Evolutionary conservation across 805 yeast genomes (phyloP).

Genomic region (Candida boleticola): DNA sequence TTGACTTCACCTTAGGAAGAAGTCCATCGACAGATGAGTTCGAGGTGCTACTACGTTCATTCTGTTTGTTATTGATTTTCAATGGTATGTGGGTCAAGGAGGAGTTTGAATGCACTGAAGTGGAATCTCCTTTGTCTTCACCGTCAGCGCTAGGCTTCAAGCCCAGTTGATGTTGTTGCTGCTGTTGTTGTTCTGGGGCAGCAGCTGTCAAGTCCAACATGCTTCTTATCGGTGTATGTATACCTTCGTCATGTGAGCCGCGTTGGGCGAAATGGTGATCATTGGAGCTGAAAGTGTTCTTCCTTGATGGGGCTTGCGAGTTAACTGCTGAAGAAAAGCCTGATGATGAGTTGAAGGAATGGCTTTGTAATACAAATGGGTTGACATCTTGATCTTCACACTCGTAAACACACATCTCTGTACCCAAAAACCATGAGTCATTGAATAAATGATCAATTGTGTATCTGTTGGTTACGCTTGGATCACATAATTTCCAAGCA

Average conservation of each 20-base stretch:
- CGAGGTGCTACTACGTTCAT: conserved; percentile 1
- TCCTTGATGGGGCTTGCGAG: conserved; percentile 32
- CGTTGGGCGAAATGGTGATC: conserved; percentile 5
- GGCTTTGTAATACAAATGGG: conserved; percentile 26
- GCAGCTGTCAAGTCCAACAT: conserved; percentile 34
- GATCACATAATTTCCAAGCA: conserved; percentile 75
- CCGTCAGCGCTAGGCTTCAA: conserved; percentile 7
- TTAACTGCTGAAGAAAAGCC: conserved; percentile 19
- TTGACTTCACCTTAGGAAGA: conserved; percentile 23
- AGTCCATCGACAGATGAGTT: conserved; percentile 1
- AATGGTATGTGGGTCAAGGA: conserved; percentile 23
- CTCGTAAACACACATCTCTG: conserved; percentile 63
- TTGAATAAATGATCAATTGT: conserved; percentile 50
- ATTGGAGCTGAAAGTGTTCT: conserved; percentile 20
- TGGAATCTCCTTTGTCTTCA: conserved; percentile 11
- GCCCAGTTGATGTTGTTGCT: neutral
- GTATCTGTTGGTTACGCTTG: conserved; percentile 53
- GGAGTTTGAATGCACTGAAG: conserved; percentile 23
- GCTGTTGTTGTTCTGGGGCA: neutral
- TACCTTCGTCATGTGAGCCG: conserved; percentile 11
- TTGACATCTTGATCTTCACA: conserved; percentile 37
- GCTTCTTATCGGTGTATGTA: conserved; percentile 32
- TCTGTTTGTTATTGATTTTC: conserved; percentile 1
- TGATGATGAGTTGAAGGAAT: conserved; percentile 13
- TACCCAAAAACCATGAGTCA: conserved; percentile 61